Base-by-base conservation (phyloP, 2,329 filamentous ascomycete genomes). In the Fusarium temperatum region DNA sequence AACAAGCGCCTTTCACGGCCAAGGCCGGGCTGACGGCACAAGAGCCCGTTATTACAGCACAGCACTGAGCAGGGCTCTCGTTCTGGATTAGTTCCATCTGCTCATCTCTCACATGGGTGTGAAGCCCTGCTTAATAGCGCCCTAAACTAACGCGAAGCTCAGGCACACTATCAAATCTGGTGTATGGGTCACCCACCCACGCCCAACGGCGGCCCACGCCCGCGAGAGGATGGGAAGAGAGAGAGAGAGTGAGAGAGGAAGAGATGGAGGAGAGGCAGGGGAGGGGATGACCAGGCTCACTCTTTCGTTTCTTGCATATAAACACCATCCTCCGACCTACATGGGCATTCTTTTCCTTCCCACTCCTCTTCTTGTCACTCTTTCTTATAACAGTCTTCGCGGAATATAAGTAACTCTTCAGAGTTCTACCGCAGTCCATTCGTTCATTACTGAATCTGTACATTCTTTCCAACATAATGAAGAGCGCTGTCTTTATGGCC, bases 401-500 rank as follows among this genome's bases (percentile, higher is more conserved):
- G 75, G 75, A 67, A 48, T 55, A 70, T 67, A 68, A 77, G 75
- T 75, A 51, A 65, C 75, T 77, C 64, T 36, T 65, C 18, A 55
- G 75, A 77, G 75, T 70, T 58, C 62, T 68, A 66, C 73, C 76
- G 68, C 72, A 73, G 65, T 75, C 68, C 80, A 75, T 78, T 80
- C 79, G 74, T 78, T 78, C 64, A 73, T 66, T 63, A 67, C 60
- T 66, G 66, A 75, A 35, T 71, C 74, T 77, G 72, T 60, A 82
- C 81, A 66, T 73, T 57, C 38, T 63, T 73, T 35, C 63, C 68
- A 44, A 80, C 71, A 68, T 30, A 28, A 84, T 84, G 82, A 83
- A 83, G 78, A 75, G 77, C 66, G 59, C 63, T 35, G 54, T 78
- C 57, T 61, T 82, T 64, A 63, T 83, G 41, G 78, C 78, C 63